Percentiles rank a stretch among this genome's conserved stretches.
Conservation (phyloP, 495 filamentous ascomycete genomes). For the Aspergillus incahuasiensis region DNA sequence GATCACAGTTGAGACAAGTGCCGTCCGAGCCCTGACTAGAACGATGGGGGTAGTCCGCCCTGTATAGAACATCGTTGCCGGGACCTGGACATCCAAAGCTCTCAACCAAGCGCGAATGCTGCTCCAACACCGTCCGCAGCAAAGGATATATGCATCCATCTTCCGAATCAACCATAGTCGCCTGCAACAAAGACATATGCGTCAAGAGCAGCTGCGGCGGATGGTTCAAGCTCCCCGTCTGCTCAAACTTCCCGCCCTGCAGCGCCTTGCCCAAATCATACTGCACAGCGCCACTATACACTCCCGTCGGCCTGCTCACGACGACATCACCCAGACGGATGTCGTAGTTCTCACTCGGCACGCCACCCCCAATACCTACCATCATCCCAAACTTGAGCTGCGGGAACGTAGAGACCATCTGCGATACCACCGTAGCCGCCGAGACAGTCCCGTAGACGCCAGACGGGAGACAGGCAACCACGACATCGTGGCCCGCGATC, state of each 20-base stretch:
- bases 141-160: neutral
- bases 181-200: constrained; percentile 22
- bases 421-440: constrained; percentile 21
- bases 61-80: too few relatives aligned
- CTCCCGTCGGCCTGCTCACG: constrained; percentile 23
- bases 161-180: neutral
- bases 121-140: neutral
- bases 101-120: too few relatives aligned
- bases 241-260: constrained; percentile 22
- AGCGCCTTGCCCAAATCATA: constrained; percentile 38
- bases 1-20: neutral
- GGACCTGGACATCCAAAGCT: too few relatives aligned
- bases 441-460: constrained; percentile 19
- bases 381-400: constrained; percentile 25
- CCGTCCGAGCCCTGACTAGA: too few relatives aligned
- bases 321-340: constrained; percentile 36
- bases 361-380: constrained; percentile 36
- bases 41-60: too few relatives aligned
- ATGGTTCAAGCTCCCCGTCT: constrained; percentile 32
- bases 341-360: constrained; percentile 21
- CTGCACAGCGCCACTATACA: constrained; percentile 27
- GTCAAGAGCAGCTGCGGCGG: constrained; percentile 28
- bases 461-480: constrained; percentile 29
- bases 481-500: constrained; percentile 29
- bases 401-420: constrained; percentile 23